Conservation (phyloP, 768 basidiomycete species). For the Cyathus striatus region DNA sequence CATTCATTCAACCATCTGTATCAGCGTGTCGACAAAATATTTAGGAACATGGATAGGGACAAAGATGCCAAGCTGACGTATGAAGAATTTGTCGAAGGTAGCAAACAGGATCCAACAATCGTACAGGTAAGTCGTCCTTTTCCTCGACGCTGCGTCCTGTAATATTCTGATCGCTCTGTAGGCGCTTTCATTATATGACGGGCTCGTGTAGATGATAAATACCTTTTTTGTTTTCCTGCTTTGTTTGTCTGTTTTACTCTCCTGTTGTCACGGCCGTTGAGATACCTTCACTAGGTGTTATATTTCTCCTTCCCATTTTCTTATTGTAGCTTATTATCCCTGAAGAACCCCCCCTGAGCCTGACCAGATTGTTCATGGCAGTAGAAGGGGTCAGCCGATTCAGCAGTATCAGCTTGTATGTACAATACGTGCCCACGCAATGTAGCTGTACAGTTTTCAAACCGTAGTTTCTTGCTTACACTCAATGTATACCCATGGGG, state of each 20-base stretch:
- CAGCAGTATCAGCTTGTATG: not conserved
- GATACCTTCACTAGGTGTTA: not conserved
- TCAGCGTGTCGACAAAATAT: slow-evolving; percentile 98
- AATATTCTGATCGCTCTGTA: slow-evolving; percentile 21
- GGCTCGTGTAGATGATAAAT: slow-evolving; percentile 60
- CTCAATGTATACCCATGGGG: too few relatives aligned
- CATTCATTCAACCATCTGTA: slow-evolving; percentile 7
- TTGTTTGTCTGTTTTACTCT: not conserved
- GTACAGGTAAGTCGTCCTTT: slow-evolving; percentile 64
- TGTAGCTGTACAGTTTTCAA: slow-evolving; percentile 22
- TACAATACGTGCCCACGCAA: slow-evolving; percentile 9
- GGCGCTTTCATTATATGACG: slow-evolving; percentile 95
- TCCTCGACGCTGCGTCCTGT: not conserved
- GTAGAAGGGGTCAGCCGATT: not conserved
- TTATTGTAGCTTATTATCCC: not conserved
- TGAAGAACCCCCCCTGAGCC: not conserved
- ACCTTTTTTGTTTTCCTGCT: not conserved
- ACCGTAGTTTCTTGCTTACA: too few relatives aligned
- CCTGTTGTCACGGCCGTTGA: not conserved
- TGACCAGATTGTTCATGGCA: not conserved
- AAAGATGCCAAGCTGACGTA: slow-evolving; percentile 91
- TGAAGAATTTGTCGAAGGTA: slow-evolving; percentile 97
- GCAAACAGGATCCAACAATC: slow-evolving; percentile 98
- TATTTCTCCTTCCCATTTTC: not conserved
- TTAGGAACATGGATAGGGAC: slow-evolving; percentile 94